These are phyloP conservation scores for Fusarium secorum DNA, from an alignment of 2,329 filamentous ascomycete genomes.

Conservation along the genomic window DNA sequence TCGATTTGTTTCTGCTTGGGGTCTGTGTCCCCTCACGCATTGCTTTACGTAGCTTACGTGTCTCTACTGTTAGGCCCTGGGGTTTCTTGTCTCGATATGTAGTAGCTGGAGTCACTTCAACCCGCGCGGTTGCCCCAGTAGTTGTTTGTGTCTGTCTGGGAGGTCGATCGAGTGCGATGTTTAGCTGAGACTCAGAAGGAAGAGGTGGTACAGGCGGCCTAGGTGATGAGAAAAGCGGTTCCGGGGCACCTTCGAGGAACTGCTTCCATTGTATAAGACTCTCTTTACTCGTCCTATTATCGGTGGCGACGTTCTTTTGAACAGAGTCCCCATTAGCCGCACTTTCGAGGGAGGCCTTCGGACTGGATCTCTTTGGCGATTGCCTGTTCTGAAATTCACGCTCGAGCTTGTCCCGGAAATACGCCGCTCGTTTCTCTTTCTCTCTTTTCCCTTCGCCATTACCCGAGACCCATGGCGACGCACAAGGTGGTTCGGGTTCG, in stretches of 20 bases:
- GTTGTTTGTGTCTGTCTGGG: constrained; percentile 2
- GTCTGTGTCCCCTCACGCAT: constrained; percentile 30
- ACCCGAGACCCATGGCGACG: constrained; percentile 36
- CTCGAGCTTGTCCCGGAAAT: constrained; percentile 37
- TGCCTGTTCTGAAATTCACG: constrained; percentile 6
- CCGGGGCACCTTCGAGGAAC: constrained; percentile 37
- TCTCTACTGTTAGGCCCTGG: constrained; percentile 38
- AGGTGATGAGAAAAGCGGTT: constrained; percentile 38
- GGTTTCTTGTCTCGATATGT: constrained; percentile 40
- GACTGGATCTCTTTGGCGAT: constrained; percentile 4
- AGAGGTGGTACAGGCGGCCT: constrained; percentile 41
- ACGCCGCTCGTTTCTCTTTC: constrained; percentile 30
- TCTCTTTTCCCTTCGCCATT: constrained; percentile 26
- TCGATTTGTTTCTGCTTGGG: constrained; percentile 12
- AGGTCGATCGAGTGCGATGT: constrained; percentile 14
- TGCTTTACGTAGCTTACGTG: constrained; percentile 33
- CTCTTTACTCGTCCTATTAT: constrained; percentile 33
- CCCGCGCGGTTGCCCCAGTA: not conserved
- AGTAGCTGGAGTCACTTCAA: not conserved
- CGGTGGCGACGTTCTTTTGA: not conserved
- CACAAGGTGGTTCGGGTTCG: constrained; percentile 29
- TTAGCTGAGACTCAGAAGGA: constrained; percentile 30
- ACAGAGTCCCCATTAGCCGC: constrained; percentile 16
- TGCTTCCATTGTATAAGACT: constrained; percentile 36
- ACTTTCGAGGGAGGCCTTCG: constrained; percentile 22